Evolutionary conservation across 73 alveolate genomes (phyloP).

Genomic region (Uronychia binucleata): DNA sequence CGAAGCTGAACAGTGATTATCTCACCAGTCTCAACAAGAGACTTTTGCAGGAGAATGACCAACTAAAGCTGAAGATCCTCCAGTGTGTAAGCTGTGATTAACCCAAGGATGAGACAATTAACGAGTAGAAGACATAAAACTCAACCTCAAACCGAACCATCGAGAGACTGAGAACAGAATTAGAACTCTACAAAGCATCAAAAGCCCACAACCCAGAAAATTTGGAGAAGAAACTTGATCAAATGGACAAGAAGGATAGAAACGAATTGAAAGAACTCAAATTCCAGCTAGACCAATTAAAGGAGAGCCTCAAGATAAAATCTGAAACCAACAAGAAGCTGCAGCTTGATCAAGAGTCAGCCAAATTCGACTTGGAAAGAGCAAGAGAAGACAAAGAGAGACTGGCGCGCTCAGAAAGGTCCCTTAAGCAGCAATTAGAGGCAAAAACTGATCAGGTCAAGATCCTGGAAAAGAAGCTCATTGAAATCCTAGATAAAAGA

Average conservation of each 20-base stretch:
- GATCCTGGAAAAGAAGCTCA: conserved; percentile 4
- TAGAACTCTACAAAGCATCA: neutral
- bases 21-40: conserved; percentile 1
- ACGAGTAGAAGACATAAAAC: neutral
- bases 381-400: neutral
- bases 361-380: neutral
- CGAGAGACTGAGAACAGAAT: conserved; percentile 1
- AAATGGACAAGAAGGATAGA: neutral
- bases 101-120: neutral
- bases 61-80: conserved; percentile 2
- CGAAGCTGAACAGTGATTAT: conserved; percentile 3
- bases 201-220: neutral
- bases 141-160: neutral
- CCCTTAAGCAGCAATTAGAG: neutral
- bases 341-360: neutral
- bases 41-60: conserved; percentile 14
- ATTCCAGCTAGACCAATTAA: neutral
- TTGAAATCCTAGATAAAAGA: neutral
- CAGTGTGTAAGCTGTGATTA: neutral
- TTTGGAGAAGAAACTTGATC: neutral
- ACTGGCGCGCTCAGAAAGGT: neutral
- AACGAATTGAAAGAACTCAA: neutral
- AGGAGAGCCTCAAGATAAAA: conserved; percentile 6
- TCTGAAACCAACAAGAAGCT: neutral
- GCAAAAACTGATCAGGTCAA: conserved; percentile 5